These are phyloP conservation scores for Hypoxylon crocopeplum DNA, from an alignment of 495 filamentous ascomycete genomes.

Conservation along the genomic window DNA sequence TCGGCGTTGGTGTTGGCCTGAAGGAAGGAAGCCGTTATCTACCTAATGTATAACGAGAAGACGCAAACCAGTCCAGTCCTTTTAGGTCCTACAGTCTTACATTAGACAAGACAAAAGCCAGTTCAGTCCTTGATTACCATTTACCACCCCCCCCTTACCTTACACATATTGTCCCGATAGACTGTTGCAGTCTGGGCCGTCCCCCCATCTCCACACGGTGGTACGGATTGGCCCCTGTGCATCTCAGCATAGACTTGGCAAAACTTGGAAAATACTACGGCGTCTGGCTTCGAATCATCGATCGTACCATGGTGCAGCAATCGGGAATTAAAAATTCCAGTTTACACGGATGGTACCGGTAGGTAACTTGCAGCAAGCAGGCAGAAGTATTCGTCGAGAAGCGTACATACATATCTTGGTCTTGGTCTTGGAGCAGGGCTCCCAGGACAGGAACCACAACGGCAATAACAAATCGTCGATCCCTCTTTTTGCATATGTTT, in stretches of 20 bases:
- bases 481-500: too few relatives aligned
- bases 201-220: constrained; percentile 22
- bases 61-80: too few relatives aligned
- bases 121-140: background rate
- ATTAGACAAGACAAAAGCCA: too few relatives aligned
- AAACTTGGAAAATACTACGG: constrained; percentile 9
- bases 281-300: background rate
- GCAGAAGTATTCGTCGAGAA: too few relatives aligned
- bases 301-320: constrained; percentile 2
- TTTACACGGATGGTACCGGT: constrained; percentile 8
- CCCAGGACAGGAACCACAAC: too few relatives aligned
- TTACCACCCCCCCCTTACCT: background rate
- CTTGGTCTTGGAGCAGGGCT: too few relatives aligned
- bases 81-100: too few relatives aligned
- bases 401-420: too few relatives aligned
- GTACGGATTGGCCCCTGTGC: constrained; percentile 22
- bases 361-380: background rate
- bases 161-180: constrained; percentile 15
- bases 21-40: too few relatives aligned
- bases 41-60: too few relatives aligned
- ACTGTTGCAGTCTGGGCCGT: constrained; percentile 20
- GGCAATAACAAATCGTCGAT: too few relatives aligned
- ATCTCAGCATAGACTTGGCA: constrained; percentile 27
- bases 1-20: too few relatives aligned
- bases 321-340: constrained; percentile 24